Evolutionary conservation across 78 protist genomes (phyloP).

Genomic region (Tieghemostelium lacteum): DNA sequence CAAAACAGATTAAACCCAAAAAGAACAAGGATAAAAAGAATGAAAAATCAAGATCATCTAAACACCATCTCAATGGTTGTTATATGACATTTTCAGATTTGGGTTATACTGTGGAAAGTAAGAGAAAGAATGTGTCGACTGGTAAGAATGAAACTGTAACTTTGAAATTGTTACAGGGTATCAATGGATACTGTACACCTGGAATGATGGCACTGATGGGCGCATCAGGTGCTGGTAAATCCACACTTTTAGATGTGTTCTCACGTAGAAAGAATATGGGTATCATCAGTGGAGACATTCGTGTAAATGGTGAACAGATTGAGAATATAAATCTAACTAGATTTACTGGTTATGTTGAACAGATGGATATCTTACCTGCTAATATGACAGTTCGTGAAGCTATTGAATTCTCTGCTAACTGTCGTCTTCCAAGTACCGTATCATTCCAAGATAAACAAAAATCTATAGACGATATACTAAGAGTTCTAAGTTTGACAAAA

Average conservation of each 20-base stretch:
- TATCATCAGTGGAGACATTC: constrained; percentile 22
- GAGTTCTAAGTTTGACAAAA: background rate
- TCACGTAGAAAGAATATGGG: constrained; percentile 86
- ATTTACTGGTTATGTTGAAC: constrained; percentile 43
- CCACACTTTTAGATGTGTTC: constrained; percentile 85
- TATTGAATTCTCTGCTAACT: constrained; percentile 49
- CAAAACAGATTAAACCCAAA: constrained; percentile 1
- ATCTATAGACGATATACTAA: constrained; percentile 17
- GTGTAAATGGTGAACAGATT: background rate
- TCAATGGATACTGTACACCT: constrained; percentile 78
- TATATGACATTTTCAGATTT: constrained; percentile 65
- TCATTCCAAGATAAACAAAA: background rate
- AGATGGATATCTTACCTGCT: constrained; percentile 17
- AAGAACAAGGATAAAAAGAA: constrained; percentile 44
- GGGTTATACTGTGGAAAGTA: constrained; percentile 16
- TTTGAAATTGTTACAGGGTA: constrained; percentile 16
- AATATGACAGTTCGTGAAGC: constrained; percentile 31
- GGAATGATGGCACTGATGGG: constrained; percentile 81
- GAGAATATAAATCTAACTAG: constrained; percentile 3
- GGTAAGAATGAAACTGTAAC: constrained; percentile 49
- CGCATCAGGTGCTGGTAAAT: constrained; percentile 81
- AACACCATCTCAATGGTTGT: constrained; percentile 47
- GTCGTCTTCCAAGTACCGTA: constrained; percentile 6
- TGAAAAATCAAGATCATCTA: background rate
- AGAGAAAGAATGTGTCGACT: background rate